These are phyloP conservation scores for Dictyostelium brefeldianum DNA, from an alignment of 78 protist genomes.

Conservation along the genomic window DNA sequence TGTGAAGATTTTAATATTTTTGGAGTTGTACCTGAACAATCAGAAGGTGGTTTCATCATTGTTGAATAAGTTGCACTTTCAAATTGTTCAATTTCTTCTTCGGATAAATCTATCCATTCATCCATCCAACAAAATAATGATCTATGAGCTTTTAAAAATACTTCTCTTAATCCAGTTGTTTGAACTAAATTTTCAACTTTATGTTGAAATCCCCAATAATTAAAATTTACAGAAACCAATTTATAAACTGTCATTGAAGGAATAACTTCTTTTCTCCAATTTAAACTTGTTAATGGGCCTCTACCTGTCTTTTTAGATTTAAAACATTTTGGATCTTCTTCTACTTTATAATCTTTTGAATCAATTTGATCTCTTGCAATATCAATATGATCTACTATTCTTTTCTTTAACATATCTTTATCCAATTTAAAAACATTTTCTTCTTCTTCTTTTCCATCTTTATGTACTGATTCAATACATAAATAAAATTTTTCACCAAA, in stretches of 20 bases:
- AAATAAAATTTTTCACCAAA: slow-evolving; percentile 81
- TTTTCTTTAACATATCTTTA: slow-evolving; percentile 21
- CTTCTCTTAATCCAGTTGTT: slow-evolving; percentile 48
- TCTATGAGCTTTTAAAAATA: slow-evolving; percentile 81
- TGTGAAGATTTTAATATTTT: no score
- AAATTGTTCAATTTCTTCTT: slow-evolving; percentile 72
- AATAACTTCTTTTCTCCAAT: slow-evolving; percentile 52
- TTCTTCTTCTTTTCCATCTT: slow-evolving; percentile 33
- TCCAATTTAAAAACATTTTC: slow-evolving; percentile 72
- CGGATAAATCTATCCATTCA: slow-evolving; percentile 86
- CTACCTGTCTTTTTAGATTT: slow-evolving; percentile 83
- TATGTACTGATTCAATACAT: slow-evolving; percentile 80
- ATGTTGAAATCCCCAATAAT: slow-evolving; percentile 89
- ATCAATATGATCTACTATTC: slow-evolving; percentile 85
- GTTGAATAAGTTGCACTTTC: slow-evolving; percentile 46
- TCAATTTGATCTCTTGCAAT: slow-evolving; percentile 75
- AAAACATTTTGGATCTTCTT: slow-evolving; percentile 86
- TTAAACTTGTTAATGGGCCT: slow-evolving; percentile 75
- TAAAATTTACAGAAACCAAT: slow-evolving; percentile 82
- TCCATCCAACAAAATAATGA: slow-evolving; percentile 92
- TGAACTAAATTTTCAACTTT: slow-evolving; percentile 86
- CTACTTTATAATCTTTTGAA: slow-evolving; percentile 72
- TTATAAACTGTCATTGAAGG: slow-evolving; percentile 89
- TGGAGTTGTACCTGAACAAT: no score
- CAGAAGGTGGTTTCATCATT: neutral